Evolutionary conservation across 1,284 basidiomycete genomes (phyloP), one percentile per base, ranked within the genome.

Genomic region (Leccinum solheimii): DNA sequence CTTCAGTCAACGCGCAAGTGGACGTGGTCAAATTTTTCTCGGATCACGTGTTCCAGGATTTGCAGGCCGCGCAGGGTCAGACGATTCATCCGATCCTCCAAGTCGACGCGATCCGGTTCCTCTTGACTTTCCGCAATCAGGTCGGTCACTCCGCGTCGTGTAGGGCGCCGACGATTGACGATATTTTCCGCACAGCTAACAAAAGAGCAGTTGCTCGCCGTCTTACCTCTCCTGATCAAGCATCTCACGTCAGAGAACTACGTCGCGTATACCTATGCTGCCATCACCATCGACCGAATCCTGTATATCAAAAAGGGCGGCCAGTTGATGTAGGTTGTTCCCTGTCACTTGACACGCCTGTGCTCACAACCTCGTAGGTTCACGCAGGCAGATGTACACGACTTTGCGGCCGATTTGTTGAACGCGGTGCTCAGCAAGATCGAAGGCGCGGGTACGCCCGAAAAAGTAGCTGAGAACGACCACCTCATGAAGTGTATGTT

Each of bases 391-490:
- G 97, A 99, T 72, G 86, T 98, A 26, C 88, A 90, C 58, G 91
- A 93, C 2, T 87, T 92, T 67, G 92, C 95, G 3, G 83, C 87
- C 23, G 81, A 83, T 53, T 83, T 98, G 62, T 77, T 99, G 43
- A 82, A 89, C 71, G 89, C 89, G 3, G 79, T 98, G 3, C 84
- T 99, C 67, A 77, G 78, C 49, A 95, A 92, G 74, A 92, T 98
- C 57, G 92, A 95, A 73, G 79, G 81, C 45, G 91, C 88, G n/a
- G 83, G 82, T 0, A 92, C 93, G 1, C 90, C 97, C 0, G 94
- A 98, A 74, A 97, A 97, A 80, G 86, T 98, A 30, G 94, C 97
- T 0, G 96, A 98, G 75, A 99, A 99, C 72, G 97, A 99, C 75
- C 94, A 97, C 77, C 79, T 98, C 58, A 98, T 98, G 94, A 96